A percentile compares a stretch with the other conserved stretches of the same genome.
Conservation (phyloP, 2,329 filamentous ascomycete species). For the Fusarium tjaetaba region DNA sequence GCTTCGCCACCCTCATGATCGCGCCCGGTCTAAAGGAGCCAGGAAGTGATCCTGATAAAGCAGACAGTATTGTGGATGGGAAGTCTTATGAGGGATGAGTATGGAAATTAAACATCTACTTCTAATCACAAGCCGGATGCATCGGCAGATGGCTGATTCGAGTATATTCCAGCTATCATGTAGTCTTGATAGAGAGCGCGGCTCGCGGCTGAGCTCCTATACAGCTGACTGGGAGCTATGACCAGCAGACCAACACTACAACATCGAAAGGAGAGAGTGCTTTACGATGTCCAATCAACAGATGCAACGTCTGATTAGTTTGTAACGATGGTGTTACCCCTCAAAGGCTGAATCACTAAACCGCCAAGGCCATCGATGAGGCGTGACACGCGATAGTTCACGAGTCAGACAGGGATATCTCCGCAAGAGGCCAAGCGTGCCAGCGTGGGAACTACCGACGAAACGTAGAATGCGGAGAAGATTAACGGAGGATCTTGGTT, state of each 20-base stretch:
- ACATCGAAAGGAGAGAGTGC: not conserved
- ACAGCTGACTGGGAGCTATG: not conserved
- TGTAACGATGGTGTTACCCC: not conserved
- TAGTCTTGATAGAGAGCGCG: not conserved
- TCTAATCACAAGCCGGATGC: not conserved
- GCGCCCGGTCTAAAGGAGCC: not conserved
- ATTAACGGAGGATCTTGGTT: not conserved
- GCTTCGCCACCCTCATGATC: not conserved
- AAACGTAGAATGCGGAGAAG: conserved; percentile 9
- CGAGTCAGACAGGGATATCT: not conserved
- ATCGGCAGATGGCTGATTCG: not conserved
- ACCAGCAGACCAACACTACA: not conserved
- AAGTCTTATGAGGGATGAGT: not conserved
- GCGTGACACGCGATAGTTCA: not conserved
- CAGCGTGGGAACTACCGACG: not conserved
- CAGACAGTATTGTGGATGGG: not conserved
- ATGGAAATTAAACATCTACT: not conserved
- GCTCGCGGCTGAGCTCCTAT: not conserved
- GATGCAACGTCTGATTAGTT: not conserved
- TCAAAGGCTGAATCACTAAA: not conserved
- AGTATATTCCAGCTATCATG: not conserved
- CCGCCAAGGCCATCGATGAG: not conserved
- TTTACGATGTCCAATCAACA: not conserved
- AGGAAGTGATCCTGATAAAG: not conserved
- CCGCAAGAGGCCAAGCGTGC: not conserved